Base-by-base conservation (phyloP, 169 alveolate genomes). In the Hepatocystis sp. region DNA sequence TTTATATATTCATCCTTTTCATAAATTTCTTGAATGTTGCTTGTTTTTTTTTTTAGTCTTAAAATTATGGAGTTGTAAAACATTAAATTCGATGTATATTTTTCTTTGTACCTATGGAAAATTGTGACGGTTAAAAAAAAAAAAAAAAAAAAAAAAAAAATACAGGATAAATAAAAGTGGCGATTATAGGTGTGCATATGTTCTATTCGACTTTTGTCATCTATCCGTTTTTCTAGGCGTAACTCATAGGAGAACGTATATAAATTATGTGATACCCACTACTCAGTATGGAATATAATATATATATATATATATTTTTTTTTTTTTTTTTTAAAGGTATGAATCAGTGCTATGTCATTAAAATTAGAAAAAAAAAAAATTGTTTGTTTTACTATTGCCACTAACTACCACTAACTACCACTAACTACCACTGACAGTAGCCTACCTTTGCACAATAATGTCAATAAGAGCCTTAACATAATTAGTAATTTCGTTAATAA, bases 1-100 rank as follows among this genome's bases (percentile, higher is more conserved):
- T 71, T 71, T 56, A 71, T 71, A 36, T 71, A 71, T 52, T 71
- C 86, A 39, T 71, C 86, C 25, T 71, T 71, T 71, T 71, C 86
- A 36, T 71, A 71, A n/a, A 71, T 60, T 15, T 71, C 86, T 49
- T 71, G 86, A 40, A 71, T 71, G 25, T 51, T 71, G 47, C 28
- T 58, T 21, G 86, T 71, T 51, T 71, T 71, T 46, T 71, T 71
- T 58, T 71, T 71, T 27, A 71, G 42, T 25, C 86, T 42, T 64
- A 71, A 63, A 49, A 71, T 71, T 19, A 71, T 60, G 23, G 86
- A 71, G 39, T 71, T 71, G 42, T 71, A 71, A 63, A 71, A 71
- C 86, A 71, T 71, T 30, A 71, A 42, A 52, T 71, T 71, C 5
- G 86, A 71, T 1, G 86, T 71, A 28, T 71, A 71, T 30, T 71